Conservation (phyloP, 768 basidiomycete genomes). For the Termitomyces eurrhizus region DNA sequence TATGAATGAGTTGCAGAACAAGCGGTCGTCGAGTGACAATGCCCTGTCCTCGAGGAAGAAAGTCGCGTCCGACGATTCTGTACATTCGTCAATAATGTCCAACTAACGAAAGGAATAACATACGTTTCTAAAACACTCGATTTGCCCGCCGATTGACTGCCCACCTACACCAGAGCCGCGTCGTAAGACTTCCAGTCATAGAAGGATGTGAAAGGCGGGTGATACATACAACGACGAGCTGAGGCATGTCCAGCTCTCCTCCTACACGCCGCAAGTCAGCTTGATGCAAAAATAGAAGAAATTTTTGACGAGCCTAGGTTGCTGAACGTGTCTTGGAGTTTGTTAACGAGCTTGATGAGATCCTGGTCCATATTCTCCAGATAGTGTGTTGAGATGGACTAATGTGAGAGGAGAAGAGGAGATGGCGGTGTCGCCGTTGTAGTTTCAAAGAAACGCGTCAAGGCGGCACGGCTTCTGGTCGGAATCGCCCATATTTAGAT, state of each 20-base stretch:
- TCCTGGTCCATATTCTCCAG: constrained; percentile 76
- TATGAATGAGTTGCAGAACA: constrained; percentile 93
- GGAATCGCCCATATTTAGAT: constrained; percentile 13
- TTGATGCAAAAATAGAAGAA: constrained; percentile 5
- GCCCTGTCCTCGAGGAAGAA: constrained; percentile 83
- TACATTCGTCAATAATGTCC: neutral
- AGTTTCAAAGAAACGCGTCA: constrained; percentile 16
- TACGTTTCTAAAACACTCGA: constrained; percentile 96
- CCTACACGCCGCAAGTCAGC: constrained; percentile 38
- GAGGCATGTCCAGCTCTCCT: constrained; percentile 91
- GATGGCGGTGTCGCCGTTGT: constrained; percentile 7
- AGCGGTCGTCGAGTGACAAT: constrained; percentile 97
- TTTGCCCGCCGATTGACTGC: constrained; percentile 95
- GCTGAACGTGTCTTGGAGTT: constrained; percentile 89
- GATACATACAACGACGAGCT: constrained; percentile 76
- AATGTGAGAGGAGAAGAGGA: constrained; percentile 7
- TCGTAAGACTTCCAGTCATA: neutral
- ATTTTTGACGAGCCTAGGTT: constrained; percentile 64
- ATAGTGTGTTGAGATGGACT: constrained; percentile 4
- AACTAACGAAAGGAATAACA: constrained; percentile 28
- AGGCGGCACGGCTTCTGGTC: constrained; percentile 10
- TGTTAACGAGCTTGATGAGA: constrained; percentile 92
- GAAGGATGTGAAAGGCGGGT: neutral
- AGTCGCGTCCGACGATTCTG: constrained; percentile 93
- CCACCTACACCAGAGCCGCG: constrained; percentile 55